Evolutionary conservation across 768 basidiomycete species (phyloP).

Genomic region (Hygrocybe punicea): DNA sequence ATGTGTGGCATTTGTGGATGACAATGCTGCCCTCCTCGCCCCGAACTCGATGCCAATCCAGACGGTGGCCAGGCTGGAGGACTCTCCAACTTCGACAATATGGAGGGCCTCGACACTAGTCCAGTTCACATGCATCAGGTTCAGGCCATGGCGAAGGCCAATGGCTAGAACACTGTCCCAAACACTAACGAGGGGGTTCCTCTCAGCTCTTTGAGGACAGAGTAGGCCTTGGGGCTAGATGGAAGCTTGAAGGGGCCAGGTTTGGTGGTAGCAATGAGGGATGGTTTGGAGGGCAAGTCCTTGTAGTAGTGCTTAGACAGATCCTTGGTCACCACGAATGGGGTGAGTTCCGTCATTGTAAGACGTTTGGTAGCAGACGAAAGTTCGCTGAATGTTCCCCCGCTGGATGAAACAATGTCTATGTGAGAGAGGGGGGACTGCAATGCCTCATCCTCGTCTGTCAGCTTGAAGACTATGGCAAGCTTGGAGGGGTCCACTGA

Average conservation of each 20-base stretch:
- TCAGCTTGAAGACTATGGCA: background rate
- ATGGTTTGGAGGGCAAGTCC: background rate
- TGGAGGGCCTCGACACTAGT: background rate
- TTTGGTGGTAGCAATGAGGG: background rate
- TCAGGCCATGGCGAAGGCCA: background rate
- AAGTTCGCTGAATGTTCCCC: background rate
- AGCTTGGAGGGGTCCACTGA: background rate
- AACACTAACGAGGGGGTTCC: background rate
- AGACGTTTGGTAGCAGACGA: background rate
- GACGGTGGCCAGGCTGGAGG: background rate
- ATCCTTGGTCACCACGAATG: background rate
- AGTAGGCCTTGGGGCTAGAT: background rate
- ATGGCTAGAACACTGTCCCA: background rate
- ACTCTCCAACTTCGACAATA: background rate
- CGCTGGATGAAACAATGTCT: background rate
- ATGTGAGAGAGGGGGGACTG: background rate
- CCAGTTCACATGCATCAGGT: background rate
- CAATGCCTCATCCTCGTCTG: background rate
- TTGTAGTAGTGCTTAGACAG: background rate
- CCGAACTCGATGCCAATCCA: background rate
- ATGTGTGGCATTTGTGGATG: background rate
- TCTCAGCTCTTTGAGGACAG: background rate
- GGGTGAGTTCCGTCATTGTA: background rate
- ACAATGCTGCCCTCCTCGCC: background rate
- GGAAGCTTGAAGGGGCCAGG: background rate